Evolutionary conservation across 352 stramenopile genomes (phyloP).

Genomic region (Phytophthora chlamydospora): DNA sequence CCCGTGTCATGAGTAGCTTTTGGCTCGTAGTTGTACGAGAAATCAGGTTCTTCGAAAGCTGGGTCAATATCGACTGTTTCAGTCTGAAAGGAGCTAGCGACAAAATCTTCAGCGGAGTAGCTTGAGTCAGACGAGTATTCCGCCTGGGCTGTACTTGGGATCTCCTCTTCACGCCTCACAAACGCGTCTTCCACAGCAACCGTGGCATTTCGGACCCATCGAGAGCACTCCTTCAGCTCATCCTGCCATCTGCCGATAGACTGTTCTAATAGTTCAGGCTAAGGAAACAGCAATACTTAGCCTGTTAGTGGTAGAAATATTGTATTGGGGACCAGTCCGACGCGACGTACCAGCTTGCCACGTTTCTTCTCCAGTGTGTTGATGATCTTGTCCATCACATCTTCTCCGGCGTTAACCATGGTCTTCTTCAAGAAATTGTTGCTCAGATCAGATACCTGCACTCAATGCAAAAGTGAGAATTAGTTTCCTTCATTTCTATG

Average conservation of each 20-base stretch:
- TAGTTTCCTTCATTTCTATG: background rate
- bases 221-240: slow-evolving; percentile 51
- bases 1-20: background rate
- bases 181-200: slow-evolving; percentile 40
- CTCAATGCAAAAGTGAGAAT: slow-evolving; percentile 3
- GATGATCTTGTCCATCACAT: slow-evolving; percentile 76
- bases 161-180: slow-evolving; percentile 28
- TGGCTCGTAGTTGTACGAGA: slow-evolving; percentile 28
- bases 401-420: slow-evolving; percentile 67
- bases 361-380: slow-evolving; percentile 46
- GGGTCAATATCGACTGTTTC: background rate
- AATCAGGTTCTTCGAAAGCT: slow-evolving; percentile 14
- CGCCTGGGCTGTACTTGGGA: slow-evolving; percentile 15
- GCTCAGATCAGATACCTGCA: slow-evolving; percentile 45
- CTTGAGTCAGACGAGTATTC: slow-evolving; percentile 30
- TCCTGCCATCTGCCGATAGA: slow-evolving; percentile 52
- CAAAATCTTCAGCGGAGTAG: slow-evolving; percentile 17
- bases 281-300: background rate
- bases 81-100: background rate
- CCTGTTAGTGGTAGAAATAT: background rate
- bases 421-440: slow-evolving; percentile 49
- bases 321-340: background rate
- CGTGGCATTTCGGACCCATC: slow-evolving; percentile 59
- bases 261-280: slow-evolving; percentile 45
- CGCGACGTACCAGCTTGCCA: slow-evolving; percentile 44